These are phyloP conservation scores for Penicillium frequentans DNA, from an alignment of 2,329 filamentous ascomycete genomes.

Conservation along the genomic window DNA sequence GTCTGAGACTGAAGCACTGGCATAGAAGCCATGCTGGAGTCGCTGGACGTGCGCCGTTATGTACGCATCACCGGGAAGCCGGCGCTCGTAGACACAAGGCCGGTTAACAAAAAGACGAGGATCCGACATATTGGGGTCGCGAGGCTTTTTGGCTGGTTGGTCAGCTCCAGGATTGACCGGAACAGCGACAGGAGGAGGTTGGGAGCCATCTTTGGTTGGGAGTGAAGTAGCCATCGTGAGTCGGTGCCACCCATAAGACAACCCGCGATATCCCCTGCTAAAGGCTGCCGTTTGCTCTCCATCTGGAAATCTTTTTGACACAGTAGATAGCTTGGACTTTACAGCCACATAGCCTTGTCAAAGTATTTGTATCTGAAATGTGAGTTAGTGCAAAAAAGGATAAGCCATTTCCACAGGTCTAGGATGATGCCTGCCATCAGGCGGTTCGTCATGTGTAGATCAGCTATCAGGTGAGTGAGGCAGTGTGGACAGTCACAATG, in stretches of 20 bases:
- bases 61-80: slow-evolving; percentile 49
- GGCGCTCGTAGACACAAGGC: slow-evolving; percentile 51
- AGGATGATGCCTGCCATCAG: slow-evolving; percentile 17
- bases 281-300: slow-evolving; percentile 11
- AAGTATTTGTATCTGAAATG: neutral
- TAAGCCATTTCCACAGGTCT: neutral
- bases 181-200: neutral
- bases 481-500: slow-evolving; percentile 8
- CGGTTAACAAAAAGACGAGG: slow-evolving; percentile 39
- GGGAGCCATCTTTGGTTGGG: neutral
- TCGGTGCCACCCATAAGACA: slow-evolving; percentile 10
- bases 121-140: slow-evolving; percentile 40
- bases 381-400: neutral
- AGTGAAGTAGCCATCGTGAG: neutral
- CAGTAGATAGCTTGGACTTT: neutral
- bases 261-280: slow-evolving; percentile 5
- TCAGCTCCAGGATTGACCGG: neutral
- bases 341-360: neutral
- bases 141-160: slow-evolving; percentile 9
- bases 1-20: slow-evolving; percentile 45
- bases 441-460: slow-evolving; percentile 21
- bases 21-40: slow-evolving; percentile 51
- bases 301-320: slow-evolving; percentile 8
- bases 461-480: slow-evolving; percentile 13
- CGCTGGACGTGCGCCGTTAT: slow-evolving; percentile 53